Conservation (phyloP, 768 basidiomycete genomes). For the Gymnopilus junonius region DNA sequence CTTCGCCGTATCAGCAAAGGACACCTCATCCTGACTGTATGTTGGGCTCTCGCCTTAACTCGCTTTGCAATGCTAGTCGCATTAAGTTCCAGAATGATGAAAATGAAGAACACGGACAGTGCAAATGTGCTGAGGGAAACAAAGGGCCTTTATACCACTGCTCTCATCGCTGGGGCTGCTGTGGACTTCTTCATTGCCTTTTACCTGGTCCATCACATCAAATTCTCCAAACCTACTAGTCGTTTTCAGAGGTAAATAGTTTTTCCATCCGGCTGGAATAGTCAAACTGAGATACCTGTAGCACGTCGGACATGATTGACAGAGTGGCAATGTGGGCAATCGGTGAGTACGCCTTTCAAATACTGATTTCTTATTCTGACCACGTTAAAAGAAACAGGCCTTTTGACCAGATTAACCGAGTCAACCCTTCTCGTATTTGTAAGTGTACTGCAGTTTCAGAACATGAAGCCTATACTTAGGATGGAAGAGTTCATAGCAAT, state of each 20-base stretch:
- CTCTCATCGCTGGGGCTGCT: neutral
- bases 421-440: neutral
- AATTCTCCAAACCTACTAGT: neutral
- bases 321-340: constrained; percentile 1
- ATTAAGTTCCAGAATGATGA: neutral
- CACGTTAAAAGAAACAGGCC: neutral
- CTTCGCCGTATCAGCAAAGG: neutral
- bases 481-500: constrained; percentile 1
- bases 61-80: neutral
- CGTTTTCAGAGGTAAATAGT: neutral
- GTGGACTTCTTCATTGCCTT: constrained; percentile 7
- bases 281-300: neutral
- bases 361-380: neutral
- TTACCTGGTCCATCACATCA: constrained; percentile 3
- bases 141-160: neutral
- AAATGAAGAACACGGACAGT: neutral
- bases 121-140: neutral
- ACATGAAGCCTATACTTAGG: neutral
- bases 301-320: constrained; percentile 1
- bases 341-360: neutral
- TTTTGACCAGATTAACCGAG: neutral
- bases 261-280: neutral
- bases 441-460: neutral
- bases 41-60: neutral
- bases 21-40: neutral